Evolutionary conservation across 345 rosid genomes (phyloP).

Genomic region (Conringia planisiliqua): DNA sequence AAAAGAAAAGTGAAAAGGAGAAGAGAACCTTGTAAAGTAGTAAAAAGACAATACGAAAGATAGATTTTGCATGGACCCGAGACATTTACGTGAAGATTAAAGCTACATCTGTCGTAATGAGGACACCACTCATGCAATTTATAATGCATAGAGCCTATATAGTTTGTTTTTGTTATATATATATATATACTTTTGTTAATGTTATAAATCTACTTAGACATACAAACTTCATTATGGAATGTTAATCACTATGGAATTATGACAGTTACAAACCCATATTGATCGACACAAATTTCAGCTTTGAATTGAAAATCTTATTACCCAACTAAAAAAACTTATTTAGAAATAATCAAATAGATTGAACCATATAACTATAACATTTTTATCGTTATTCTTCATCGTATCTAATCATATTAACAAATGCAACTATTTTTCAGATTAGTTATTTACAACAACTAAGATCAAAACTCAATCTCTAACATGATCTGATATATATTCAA

Average conservation of each 20-base stretch:
- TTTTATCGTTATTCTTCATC: not conserved
- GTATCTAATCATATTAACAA: not conserved
- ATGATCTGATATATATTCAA: not conserved
- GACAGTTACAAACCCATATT: not conserved
- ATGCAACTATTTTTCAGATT: not conserved
- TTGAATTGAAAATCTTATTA: not conserved
- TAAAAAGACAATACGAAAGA: constrained; percentile 42
- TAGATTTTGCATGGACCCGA: constrained; percentile 51
- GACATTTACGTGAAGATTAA: constrained; percentile 40
- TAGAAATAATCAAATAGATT: not conserved
- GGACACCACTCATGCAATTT: constrained; percentile 28
- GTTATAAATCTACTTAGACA: not conserved
- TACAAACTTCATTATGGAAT: not conserved
- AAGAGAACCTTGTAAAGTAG: constrained; percentile 36
- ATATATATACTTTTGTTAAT: not conserved
- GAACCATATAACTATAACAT: not conserved
- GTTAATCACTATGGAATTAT: not conserved
- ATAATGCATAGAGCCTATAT: not conserved
- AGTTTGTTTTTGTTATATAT: not conserved
- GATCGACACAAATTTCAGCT: not conserved
- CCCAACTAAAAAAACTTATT: not conserved
- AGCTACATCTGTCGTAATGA: constrained; percentile 30
- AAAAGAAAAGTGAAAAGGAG: constrained; percentile 21
- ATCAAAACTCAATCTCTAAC: not conserved
- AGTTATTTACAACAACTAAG: not conserved